Conservation (phyloP, 2,329 filamentous ascomycete species). For the Aspergillus jensenii region DNA sequence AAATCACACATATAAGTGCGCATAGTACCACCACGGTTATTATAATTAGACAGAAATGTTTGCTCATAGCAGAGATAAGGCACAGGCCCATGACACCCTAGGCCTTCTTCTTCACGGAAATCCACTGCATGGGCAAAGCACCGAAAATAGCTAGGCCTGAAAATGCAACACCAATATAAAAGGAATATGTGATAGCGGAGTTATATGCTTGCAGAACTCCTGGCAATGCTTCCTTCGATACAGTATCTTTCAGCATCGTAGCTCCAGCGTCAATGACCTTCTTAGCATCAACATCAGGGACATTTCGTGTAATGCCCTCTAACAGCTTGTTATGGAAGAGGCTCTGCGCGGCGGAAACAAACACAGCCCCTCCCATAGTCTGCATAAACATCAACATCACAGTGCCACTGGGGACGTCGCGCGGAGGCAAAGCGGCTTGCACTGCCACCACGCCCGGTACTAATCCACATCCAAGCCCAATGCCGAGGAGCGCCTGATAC, state of each 20-base stretch:
- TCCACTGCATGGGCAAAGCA: not conserved
- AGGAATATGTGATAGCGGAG: not conserved
- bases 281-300: not conserved
- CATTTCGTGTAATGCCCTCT: not conserved
- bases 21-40: too few species aligned
- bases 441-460: too few species aligned
- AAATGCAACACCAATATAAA: not conserved
- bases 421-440: not conserved
- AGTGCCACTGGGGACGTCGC: constrained; percentile 36
- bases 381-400: constrained; percentile 38
- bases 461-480: too few species aligned
- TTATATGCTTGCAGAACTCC: not conserved
- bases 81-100: too few species aligned
- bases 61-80: too few species aligned
- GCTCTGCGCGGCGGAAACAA: constrained; percentile 33
- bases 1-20: too few species aligned
- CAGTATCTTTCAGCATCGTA: not conserved
- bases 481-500: too few species aligned
- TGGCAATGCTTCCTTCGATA: not conserved
- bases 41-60: too few species aligned
- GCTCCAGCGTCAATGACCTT: not conserved
- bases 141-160: not conserved
- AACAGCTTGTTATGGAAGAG: constrained; percentile 38
- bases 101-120: not conserved
- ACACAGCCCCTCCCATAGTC: constrained; percentile 39